Evolutionary conservation across 2,329 filamentous ascomycete genomes (phyloP).

Genomic region (Nakataea oryzae): DNA sequence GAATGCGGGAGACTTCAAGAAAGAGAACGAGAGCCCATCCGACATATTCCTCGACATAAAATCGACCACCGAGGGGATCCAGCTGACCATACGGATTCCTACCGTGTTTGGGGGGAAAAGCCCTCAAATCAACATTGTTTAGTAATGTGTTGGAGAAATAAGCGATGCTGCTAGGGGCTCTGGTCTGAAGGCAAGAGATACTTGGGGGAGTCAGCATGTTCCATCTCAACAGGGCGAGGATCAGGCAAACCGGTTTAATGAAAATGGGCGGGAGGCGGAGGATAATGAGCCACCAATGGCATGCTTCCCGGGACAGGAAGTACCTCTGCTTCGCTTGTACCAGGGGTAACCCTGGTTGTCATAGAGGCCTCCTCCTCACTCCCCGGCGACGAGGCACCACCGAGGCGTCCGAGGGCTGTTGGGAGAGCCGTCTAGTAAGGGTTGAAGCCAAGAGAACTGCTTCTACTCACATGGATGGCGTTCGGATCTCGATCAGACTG

Average conservation of each 20-base stretch:
- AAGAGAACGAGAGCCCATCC: conserved; percentile 32
- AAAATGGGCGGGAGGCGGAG: neutral
- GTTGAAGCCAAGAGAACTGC: neutral
- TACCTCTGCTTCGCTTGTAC: neutral
- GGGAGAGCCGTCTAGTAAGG: too few relatives aligned
- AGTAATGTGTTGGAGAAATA: neutral
- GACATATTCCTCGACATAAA: conserved; percentile 48
- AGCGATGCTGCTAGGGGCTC: neutral
- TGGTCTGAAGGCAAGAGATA: too few relatives aligned
- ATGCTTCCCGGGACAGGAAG: neutral
- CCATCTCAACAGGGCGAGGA: too few relatives aligned
- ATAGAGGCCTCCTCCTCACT: too few relatives aligned
- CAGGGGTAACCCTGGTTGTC: neutral
- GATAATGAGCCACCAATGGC: neutral
- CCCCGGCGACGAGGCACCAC: too few relatives aligned
- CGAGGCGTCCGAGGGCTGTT: neutral
- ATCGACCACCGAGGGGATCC: conserved; percentile 46
- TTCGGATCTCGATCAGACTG: neutral
- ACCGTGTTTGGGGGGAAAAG: conserved; percentile 34
- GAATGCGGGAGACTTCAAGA: conserved; percentile 23
- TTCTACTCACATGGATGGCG: neutral
- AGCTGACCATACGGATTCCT: conserved; percentile 46
- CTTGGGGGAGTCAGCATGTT: too few relatives aligned
- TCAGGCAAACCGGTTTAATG: neutral
- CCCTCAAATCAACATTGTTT: conserved; percentile 21